Base-by-base conservation (phyloP, 768 basidiomycete species). In the Candolleomyces aberdarensis region DNA sequence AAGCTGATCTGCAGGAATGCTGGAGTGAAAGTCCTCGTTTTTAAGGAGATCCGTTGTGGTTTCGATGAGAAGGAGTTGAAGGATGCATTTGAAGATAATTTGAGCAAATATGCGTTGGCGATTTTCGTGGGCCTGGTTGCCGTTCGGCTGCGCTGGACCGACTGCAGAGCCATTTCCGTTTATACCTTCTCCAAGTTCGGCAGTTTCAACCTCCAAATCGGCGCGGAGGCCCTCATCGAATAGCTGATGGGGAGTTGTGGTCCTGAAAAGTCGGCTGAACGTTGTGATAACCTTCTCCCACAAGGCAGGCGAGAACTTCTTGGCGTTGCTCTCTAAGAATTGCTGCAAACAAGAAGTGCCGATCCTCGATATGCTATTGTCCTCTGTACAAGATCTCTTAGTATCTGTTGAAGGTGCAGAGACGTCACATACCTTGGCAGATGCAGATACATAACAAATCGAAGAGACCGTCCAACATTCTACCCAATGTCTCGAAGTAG, bases 21-120 rank as follows among this genome's bases (percentile, higher is more conserved):
- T 93, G 50, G 79, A 83, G 76, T 98, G 98, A 50, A 99, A 92
- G 44, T 90, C 86, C 61, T 93, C 83, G 69, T 96, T 98, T 62
- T 94, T 91, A 36, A 99, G 82, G 22, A 99, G 80, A 65, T 98
- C 97, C 69, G 94, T 95, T 3, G 96, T 96, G 7, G 93, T 98
- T 76, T 99, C 97, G 64, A 99, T 98, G 41, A 99, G 83, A 57
- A 98, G 81, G 20, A 99, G 77, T 68, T 99, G 97, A 32, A 99
- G 83, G 20, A 99, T 97, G 72, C 97, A 99, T 89, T 98, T 98
- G 65, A 98, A 95, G 63, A 99, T 98, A 75, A 99, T 98, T 73
- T 98, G 97, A 71, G 94, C 92, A 86, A 99, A 99, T 58, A 92
- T 85, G 47, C 88, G 84, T 49, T 92, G 86, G 57, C 95, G 88